Evolutionary conservation across 2,329 filamentous ascomycete species (phyloP).

Genomic region (Claviceps monticola): DNA sequence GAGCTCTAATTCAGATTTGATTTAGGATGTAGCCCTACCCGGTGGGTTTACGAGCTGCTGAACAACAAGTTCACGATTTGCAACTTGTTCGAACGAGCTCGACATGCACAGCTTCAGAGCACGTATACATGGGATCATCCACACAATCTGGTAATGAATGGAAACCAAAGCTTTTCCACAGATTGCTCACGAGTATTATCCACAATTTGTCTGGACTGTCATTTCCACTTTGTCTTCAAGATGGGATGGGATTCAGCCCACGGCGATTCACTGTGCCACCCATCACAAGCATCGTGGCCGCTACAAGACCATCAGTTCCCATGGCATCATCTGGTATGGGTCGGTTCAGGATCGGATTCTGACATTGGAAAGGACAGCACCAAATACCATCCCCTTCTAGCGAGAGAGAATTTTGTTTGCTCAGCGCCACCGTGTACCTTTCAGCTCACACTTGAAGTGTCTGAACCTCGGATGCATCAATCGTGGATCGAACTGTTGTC

Average conservation of each 20-base stretch:
- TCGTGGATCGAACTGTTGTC: conserved; percentile 29
- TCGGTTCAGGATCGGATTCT: conserved; percentile 15
- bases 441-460: conserved; percentile 32
- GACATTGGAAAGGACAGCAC: conserved; percentile 12
- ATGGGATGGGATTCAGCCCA: conserved; percentile 19
- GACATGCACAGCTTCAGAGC: conserved; percentile 15
- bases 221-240: conserved; percentile 28
- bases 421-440: conserved; percentile 28
- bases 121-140: conserved; percentile 21
- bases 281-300: conserved; percentile 21
- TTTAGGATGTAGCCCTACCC: conserved; percentile 24
- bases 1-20: neutral
- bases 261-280: conserved; percentile 17
- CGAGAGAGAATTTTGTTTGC: conserved; percentile 27
- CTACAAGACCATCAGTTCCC: conserved; percentile 21
- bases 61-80: conserved; percentile 23
- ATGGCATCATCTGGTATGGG: conserved; percentile 26
- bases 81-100: conserved; percentile 22
- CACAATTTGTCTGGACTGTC: conserved; percentile 26
- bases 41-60: conserved; percentile 27
- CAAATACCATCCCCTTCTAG: conserved; percentile 26
- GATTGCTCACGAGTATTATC: conserved; percentile 17
- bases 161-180: conserved; percentile 23
- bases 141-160: conserved; percentile 24
- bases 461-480: conserved; percentile 30